Base-by-base conservation (phyloP, 345 rosid genomes). In the Eucalyptus regnans region DNA sequence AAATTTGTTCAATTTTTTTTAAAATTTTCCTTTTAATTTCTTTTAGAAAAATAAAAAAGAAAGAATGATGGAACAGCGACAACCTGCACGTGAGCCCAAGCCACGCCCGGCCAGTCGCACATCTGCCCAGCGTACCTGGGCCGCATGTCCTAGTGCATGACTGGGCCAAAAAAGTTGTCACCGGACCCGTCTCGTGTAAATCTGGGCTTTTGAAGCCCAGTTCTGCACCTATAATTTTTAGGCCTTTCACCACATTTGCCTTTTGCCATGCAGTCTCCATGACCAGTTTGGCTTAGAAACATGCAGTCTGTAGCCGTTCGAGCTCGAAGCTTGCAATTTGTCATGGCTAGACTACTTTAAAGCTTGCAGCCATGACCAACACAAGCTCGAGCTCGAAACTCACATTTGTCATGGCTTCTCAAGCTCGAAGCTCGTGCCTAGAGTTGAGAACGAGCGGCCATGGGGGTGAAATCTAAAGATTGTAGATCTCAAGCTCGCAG, bases 401-500 rank as follows among this genome's bases (percentile, higher is more conserved):
- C 2, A 0, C 0, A 0, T 27, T 25, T 0, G 4, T 58, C 31
- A 5, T 5, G 66, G 66, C 66, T 60, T 60, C 15, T 58, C 14
- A 0, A 5, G 31, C 66, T 60, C 0, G 4, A 60, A 60, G n/a
- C 15, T 60, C 2, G 0, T 11, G 31, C 14, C 66, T 0, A 25
- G 0, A 27, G 66, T 25, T 23, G 66, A 60, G 15, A 0, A 5
- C 0, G 66, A 60, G 31, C 1, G 2, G 66, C 15, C 66, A 11
- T 60, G n/a, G n/a, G 31, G 11, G 66, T 27, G n/a, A 11, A 22
- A 60, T 25, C 14, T 27, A 25, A 60, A 27, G 66, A 0, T 25
- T 0, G n/a, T 60, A 1, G 31, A 60, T 60, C 31, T 60, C 31
- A 27, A 27, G 66, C 66, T 60, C 0, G 0, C 4, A 0, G 7